Base-by-base conservation (phyloP, 2,329 filamentous ascomycete species). In the Corinectria fuckeliana region DNA sequence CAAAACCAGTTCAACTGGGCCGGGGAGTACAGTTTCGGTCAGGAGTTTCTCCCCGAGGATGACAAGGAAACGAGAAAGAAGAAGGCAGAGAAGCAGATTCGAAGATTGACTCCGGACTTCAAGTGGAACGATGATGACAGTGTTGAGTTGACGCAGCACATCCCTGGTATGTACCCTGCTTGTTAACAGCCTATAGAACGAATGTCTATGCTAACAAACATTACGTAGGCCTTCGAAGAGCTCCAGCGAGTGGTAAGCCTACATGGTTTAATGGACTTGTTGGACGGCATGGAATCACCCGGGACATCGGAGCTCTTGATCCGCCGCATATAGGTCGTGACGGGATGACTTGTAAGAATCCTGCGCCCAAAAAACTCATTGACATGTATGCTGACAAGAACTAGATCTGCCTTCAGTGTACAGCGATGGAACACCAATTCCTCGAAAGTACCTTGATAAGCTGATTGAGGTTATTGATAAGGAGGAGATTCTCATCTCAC, bases 81-180 rank as follows among this genome's bases (percentile, higher is more conserved):
- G 8, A 62, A 62, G 39, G 60, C 56, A 7, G 60, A 62, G 47
- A 55, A 60, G 51, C 60, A 62, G 26, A 56, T 62, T 26, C 41
- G 34, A 8, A 28, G 62, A 25, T 34, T 65, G 3, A 64, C 58
- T 2, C 18, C 52, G 3, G 51, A 61, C 45, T 56, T 64, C 23
- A 50, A 51, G 30, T 60, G 54, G 62, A 50, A 44, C 32, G 52
- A 62, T 11, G 59, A 60, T 36, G 54, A 45, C 11, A 60, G 61
- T 23, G 54, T 65, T 21, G 61, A 65, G 32, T 26, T 62, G 42
- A 60, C 58, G 11, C 62, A 62, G 25, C 58, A 64, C 36, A 64
- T 61, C 9, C 54, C 50, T 26, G 62, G 57, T 62, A 47, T n/a
- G 47, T 11, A 28, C 2, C 21, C 3, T 23, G 20, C 6, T 13